These are phyloP conservation scores for Cercis canadensis DNA, from an alignment of 306 rosid species.

Conservation along the genomic window DNA sequence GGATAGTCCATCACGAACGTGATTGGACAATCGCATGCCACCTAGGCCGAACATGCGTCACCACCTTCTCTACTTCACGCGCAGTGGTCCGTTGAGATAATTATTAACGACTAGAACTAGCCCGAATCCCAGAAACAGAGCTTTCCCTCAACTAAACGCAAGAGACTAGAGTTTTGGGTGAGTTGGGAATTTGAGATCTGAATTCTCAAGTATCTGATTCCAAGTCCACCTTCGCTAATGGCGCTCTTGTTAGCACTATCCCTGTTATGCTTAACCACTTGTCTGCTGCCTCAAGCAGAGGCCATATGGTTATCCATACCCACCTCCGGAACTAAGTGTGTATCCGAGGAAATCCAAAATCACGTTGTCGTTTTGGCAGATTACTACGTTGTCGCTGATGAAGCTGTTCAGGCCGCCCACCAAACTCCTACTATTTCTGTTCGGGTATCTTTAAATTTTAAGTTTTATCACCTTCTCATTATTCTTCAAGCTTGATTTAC, in stretches of 20 bases:
- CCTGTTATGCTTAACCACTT: constrained; percentile 33
- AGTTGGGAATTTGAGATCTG: constrained; percentile 39
- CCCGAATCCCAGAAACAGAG: neutral
- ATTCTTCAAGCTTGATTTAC: neutral
- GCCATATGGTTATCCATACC: constrained; percentile 56
- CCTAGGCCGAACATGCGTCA: constrained; percentile 41
- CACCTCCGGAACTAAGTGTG: constrained; percentile 58
- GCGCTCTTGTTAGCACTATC: neutral
- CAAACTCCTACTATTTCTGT: constrained; percentile 50
- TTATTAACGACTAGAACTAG: constrained; percentile 12
- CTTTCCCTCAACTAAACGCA: constrained; percentile 23
- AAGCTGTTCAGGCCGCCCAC: constrained; percentile 12
- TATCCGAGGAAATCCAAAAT: constrained; percentile 62
- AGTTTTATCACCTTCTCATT: neutral
- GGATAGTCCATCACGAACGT: neutral
- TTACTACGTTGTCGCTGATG: constrained; percentile 57
- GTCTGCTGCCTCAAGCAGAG: constrained; percentile 33
- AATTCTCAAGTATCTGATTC: neutral
- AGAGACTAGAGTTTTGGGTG: too few species aligned
- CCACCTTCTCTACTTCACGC: neutral
- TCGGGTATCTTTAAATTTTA: constrained; percentile 34
- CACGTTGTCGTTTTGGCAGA: constrained; percentile 62
- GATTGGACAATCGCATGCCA: constrained; percentile 30
- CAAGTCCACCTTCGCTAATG: constrained; percentile 2
- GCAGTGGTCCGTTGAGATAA: neutral